Percentiles rank a stretch among this genome's conserved stretches.
These are phyloP conservation scores for Mesembryanthemum crystallinum DNA, from an alignment of 148 eudicot genomes.

Conservation along the genomic window DNA sequence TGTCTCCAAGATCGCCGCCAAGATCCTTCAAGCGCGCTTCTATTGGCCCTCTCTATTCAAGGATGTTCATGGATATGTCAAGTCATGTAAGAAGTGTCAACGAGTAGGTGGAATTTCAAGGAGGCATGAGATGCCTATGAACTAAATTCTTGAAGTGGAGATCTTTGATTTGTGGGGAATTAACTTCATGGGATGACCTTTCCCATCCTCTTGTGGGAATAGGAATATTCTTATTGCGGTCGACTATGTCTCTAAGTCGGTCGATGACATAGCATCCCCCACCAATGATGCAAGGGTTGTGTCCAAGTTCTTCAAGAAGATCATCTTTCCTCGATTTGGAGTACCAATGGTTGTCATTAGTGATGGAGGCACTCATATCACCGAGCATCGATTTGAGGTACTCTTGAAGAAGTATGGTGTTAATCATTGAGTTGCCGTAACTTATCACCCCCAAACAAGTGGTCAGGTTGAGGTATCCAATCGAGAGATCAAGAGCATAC, in stretches of 20 bases:
- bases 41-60: neutral
- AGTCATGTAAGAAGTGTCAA: neutral
- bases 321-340: neutral
- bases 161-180: neutral
- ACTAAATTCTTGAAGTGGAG: neutral
- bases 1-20: neutral
- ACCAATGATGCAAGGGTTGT: neutral
- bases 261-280: neutral
- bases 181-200: neutral
- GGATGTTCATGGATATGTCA: neutral
- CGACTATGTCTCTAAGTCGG: neutral
- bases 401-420: no score
- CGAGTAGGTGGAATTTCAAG: neutral
- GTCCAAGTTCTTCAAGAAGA: neutral
- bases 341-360: neutral
- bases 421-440: no score
- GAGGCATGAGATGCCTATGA: neutral
- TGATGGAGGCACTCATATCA: neutral
- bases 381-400: no score
- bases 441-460: no score
- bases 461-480: no score
- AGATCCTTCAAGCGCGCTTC: neutral
- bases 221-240: neutral
- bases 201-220: neutral
- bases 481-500: neutral